Conservation (phyloP, 495 filamentous ascomycete species). For the Aspergillus heteromorphus region DNA sequence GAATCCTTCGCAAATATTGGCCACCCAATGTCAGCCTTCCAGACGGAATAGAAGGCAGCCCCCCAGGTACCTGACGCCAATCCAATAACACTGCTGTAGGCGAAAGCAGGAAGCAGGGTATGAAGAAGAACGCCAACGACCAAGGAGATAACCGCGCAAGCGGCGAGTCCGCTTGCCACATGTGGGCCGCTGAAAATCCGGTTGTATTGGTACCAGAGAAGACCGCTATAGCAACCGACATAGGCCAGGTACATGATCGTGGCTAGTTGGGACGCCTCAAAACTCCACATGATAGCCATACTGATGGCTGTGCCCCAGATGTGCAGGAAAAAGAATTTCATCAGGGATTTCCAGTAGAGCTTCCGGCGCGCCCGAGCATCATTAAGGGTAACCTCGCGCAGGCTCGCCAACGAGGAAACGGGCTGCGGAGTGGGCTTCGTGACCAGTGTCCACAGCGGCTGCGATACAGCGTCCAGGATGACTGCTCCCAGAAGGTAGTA, state of each 20-base stretch:
- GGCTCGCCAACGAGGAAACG: slow-evolving; percentile 3
- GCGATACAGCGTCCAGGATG: slow-evolving; percentile 13
- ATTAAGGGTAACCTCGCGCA: background rate
- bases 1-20: slow-evolving; percentile 1
- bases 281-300: slow-evolving; percentile 13
- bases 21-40: slow-evolving; percentile 8
- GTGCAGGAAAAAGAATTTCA: slow-evolving; percentile 16
- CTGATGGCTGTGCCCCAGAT: slow-evolving; percentile 11
- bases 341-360: slow-evolving; percentile 10
- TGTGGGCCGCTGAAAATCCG: slow-evolving; percentile 13
- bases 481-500: slow-evolving; percentile 15
- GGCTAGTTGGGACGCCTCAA: slow-evolving; percentile 2
- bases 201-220: slow-evolving; percentile 16
- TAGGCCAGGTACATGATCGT: slow-evolving; percentile 14
- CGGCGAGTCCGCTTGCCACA: slow-evolving; percentile 4
- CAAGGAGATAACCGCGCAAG: slow-evolving; percentile 4
- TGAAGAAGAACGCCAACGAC: slow-evolving; percentile 6
- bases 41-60: slow-evolving; percentile 11
- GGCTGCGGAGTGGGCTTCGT: slow-evolving; percentile 3
- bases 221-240: slow-evolving; percentile 12
- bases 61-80: slow-evolving; percentile 12
- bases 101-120: slow-evolving; percentile 4
- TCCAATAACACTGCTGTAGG: slow-evolving; percentile 12
- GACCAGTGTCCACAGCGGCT: slow-evolving; percentile 12
- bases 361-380: background rate